These are phyloP conservation scores for Phytophthora crassamura DNA, from an alignment of 352 stramenopile species.

Conservation along the genomic window DNA sequence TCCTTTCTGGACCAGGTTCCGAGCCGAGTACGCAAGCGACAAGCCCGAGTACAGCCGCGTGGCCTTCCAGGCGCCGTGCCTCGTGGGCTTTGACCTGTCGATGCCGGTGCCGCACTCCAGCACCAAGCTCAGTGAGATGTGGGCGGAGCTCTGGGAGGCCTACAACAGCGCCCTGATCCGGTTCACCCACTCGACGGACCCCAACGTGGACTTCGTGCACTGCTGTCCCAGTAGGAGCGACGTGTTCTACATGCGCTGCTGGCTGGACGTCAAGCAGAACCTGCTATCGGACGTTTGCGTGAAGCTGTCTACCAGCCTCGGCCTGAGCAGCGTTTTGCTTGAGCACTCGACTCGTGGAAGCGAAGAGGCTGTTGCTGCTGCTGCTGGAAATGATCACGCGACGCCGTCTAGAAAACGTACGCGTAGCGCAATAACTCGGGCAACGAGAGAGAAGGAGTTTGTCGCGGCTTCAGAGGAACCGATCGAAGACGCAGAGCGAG, in stretches of 20 bases:
- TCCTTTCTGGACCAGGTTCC: constrained; percentile 24
- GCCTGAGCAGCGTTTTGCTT: not conserved
- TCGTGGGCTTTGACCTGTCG: constrained; percentile 21
- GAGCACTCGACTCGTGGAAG: not conserved
- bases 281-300: constrained; percentile 21
- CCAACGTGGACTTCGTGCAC: constrained; percentile 18
- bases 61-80: constrained; percentile 11
- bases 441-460: constrained; percentile 1
- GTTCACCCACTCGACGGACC: constrained; percentile 20
- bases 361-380: not conserved
- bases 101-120: constrained; percentile 26
- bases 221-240: constrained; percentile 29
- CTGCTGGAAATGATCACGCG: not conserved
- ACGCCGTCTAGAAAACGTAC: constrained; percentile 9
- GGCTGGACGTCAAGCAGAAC: constrained; percentile 23
- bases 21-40: constrained; percentile 17
- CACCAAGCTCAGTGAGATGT: constrained; percentile 29
- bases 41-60: constrained; percentile 24
- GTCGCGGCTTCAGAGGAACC: not conserved
- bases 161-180: constrained; percentile 21
- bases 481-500: constrained; percentile 1
- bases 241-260: constrained; percentile 26
- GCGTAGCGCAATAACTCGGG: not conserved
- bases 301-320: constrained; percentile 12
- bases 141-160: constrained; percentile 21